Conservation (phyloP, 768 basidiomycete genomes). For the Clitopilus passeckerianus region DNA sequence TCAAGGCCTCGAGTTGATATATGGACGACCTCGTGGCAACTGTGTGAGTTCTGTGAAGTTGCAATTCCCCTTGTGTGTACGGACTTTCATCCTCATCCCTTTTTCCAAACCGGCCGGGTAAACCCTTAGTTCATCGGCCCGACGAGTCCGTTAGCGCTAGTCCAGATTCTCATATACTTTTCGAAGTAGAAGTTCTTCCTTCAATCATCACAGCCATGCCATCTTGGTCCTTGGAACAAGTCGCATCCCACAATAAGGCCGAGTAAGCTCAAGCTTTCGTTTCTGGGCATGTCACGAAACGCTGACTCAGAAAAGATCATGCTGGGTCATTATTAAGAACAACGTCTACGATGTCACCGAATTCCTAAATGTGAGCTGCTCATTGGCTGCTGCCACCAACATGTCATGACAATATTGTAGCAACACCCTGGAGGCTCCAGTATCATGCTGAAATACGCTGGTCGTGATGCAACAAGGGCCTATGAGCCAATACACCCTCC, state of each 20-base stretch:
- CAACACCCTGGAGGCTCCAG: slow-evolving; percentile 79
- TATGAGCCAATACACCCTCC: slow-evolving; percentile 85
- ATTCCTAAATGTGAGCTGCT: slow-evolving; percentile 52
- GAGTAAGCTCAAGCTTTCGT: slow-evolving; percentile 28
- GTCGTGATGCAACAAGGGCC: slow-evolving; percentile 74
- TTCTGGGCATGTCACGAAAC: not conserved
- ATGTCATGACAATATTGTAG: slow-evolving; percentile 24
- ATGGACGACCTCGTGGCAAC: not conserved
- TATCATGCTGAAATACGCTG: slow-evolving; percentile 81
- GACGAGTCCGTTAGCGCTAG: not conserved
- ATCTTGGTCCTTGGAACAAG: slow-evolving; percentile 48
- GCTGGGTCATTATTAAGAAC: slow-evolving; percentile 81
- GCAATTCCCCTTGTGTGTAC: not conserved
- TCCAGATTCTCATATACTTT: slow-evolving; percentile 10
- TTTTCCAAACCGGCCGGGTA: not conserved
- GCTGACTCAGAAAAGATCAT: slow-evolving; percentile 46
- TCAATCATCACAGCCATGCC: slow-evolving; percentile 22
- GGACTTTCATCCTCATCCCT: not conserved
- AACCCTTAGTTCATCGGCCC: not conserved
- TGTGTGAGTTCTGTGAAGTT: not conserved
- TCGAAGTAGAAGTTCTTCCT: slow-evolving; percentile 6
- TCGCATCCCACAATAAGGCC: slow-evolving; percentile 52
- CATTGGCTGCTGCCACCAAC: not conserved
- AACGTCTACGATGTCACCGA: slow-evolving; percentile 86
- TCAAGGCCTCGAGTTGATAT: not conserved